Base-by-base conservation (phyloP, 129 eudicot species). In the Oenanthe sinensis region DNA sequence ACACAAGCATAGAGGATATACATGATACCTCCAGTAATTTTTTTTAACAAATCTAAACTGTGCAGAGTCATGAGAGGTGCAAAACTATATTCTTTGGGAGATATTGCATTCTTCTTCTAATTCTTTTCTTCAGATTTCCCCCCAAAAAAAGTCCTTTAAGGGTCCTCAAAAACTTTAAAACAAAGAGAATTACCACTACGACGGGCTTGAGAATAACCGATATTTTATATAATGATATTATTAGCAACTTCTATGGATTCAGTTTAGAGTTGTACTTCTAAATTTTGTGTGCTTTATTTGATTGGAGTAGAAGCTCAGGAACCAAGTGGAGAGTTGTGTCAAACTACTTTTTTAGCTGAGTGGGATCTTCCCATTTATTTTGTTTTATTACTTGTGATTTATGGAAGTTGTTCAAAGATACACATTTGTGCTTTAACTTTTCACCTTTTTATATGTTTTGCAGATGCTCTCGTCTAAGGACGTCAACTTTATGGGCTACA, bases 401-500 rank as follows among this genome's bases (percentile, higher is more conserved):
- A 17, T 9, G 5, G 17, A 22, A 73, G 76, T 73, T 44, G 39
- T 37, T 37, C 40, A 49, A 73, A 42, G 3, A 26, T n/a, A 43
- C 8, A 5, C 17, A 43, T 9, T 42, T 43, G 48, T 44, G 52
- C n/a, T 73, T n/a, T 30, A 73, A 15, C 26, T 40, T n/a, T 26
- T 74, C 50, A n/a, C 24, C 24, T 75, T 81, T 22, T 44, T 44
- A 72, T 69, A 24, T 60, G 15, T 60, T 60, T 19, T 82, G 87
- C 92, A 93, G 98, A 93, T 93, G 98, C 96, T 93, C 42, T 79
- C 98, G 10, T 93, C 98, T 11, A 93, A 93, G 87, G 98, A 93
- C 68, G 96, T 93, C 83, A 93, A 93, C 88, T 93, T 93, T 69
- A 92, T 93, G 87, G 98, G 98, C 9, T 93, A 93, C 84, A 93